Evolutionary conservation across 257 asterid species (phyloP), one percentile per base, ranked within the genome.

Genomic region (Petunia secreta): DNA sequence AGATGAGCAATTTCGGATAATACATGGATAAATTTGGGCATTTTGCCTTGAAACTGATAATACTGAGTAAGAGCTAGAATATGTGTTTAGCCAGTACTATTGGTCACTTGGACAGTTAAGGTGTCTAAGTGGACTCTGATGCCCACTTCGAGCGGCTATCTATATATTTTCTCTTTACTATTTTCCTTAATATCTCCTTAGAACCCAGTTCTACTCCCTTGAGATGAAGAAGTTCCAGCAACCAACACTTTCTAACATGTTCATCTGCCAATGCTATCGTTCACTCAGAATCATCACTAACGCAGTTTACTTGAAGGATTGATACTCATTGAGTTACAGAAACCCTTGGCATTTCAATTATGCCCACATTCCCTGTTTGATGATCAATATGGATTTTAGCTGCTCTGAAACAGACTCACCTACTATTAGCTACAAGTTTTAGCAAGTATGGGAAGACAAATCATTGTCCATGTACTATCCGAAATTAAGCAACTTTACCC

Each of bases 221-320:
- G 11, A 48, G 59, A 71, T 48, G 13, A 16, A 25, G 44, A 71
- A 71, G 77, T 48, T 71, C 60, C 62, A 11, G 44, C 60, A 39
- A 65, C 52, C 73, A 39, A 65, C 50, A 38, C 73, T 65, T 25
- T 71, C 59, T 71, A 71, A 71, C 58, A 11, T 5, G 60, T 25
- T 57, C 11, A 71, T 48, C 6, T 1, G 1, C 60, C 77, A 48
- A 71, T 39, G 11, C 3, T 71, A 25, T 6, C 1, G 40, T 48
- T 48, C 41, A 10, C 77, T 71, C 77, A 48, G 59, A 48, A 48
- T 1, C 11, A 48, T 3, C n/a, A 50, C 58, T 34, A 48, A 71
- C 48, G 6, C 62, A 71, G 44, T 46, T 48, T 5, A 71, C 46
- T 11, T 5, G 60, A 48, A 34, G n/a, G 44, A 25, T 2, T 48